Base-by-base conservation (phyloP, 108 stramenopile species). In the Tribonema minus region DNA sequence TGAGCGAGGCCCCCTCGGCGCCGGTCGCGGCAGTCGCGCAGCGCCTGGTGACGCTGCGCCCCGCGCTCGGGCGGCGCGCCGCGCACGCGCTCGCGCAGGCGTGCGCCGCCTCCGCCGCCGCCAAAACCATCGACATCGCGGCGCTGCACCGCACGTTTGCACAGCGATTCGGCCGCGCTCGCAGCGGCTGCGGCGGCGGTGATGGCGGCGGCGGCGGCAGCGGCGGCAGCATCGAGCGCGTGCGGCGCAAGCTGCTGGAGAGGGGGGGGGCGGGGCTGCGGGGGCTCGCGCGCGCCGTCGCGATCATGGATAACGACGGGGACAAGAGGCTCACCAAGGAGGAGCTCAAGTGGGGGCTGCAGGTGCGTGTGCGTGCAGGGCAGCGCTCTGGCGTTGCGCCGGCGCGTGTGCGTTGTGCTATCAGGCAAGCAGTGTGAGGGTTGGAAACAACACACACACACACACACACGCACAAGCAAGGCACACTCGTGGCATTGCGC, bases 261-360 rank as follows among this genome's bases (percentile, higher is more conserved):
- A n/a, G n/a, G n/a, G 46, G 46, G 15, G 20, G 46, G 9, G 20
- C 15, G 9, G 46, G 46, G 15, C 15, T 20, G 20, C 9, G 20
- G 20, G 20, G 20, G 46, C 46, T 54, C 15, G 64, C 64, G 29
- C 64, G 23, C 35, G 9, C 35, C 9, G 12, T 76, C 7, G 28
- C 37, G 20, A 66, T 76, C 29, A 76, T 76, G 74, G 74, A 76
- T 58, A 64, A 67, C 65, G 64, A 76, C 58, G 74, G 74, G 5
- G 74, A 76, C 65, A 76, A 66, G 28, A 4, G 32, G 15, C 32
- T 76, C 5, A 64, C 40, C 20, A 9, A 30, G 7, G 74, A 76
- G 62, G 74, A 76, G 34, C 65, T 76, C 15, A 9, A 26, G 7
- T 67, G 5, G 27, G 74, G 74, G 23, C 28, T 76, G 5, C 66